Percentiles rank a stretch among this genome's conserved stretches.
Conservation (phyloP, 1,139 yeast species). For the Meyerozyma guilliermondii region DNA sequence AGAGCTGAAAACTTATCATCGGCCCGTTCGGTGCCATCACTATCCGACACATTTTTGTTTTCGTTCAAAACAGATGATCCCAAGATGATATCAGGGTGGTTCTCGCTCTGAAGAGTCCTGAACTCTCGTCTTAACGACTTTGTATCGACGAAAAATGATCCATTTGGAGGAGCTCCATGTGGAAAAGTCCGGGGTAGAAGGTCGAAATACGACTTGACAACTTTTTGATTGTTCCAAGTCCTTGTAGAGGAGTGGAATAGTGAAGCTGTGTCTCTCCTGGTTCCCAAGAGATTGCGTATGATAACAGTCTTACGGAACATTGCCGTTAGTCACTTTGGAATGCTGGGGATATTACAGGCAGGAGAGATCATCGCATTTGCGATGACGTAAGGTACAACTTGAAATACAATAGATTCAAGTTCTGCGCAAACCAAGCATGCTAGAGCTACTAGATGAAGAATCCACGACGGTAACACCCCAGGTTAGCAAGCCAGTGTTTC, state of each 20-base stretch:
- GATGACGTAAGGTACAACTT: background rate
- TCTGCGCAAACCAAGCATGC: background rate
- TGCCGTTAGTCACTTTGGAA: background rate
- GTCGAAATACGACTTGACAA: constrained; percentile 36
- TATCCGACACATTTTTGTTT: constrained; percentile 6
- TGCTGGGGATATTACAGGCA: background rate
- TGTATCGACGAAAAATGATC: constrained; percentile 54
- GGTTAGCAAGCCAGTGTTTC: background rate
- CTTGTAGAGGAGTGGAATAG: background rate
- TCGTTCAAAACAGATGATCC: constrained; percentile 21
- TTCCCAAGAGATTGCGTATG: background rate
- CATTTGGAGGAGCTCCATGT: constrained; percentile 60
- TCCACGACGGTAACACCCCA: background rate
- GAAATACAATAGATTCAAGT: too few relatives aligned
- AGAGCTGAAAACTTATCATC: constrained; percentile 37
- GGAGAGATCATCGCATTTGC: background rate
- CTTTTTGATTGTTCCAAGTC: background rate
- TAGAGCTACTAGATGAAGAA: background rate
- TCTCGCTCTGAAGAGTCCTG: constrained; percentile 60
- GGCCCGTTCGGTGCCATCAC: constrained; percentile 11
- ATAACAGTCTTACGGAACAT: background rate
- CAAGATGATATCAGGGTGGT: constrained; percentile 72
- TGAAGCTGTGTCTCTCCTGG: background rate
- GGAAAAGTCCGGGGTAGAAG: constrained; percentile 77
- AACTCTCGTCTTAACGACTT: constrained; percentile 66